Base-by-base conservation (phyloP, 768 basidiomycete genomes). In the Phaeolepiota aurea region DNA sequence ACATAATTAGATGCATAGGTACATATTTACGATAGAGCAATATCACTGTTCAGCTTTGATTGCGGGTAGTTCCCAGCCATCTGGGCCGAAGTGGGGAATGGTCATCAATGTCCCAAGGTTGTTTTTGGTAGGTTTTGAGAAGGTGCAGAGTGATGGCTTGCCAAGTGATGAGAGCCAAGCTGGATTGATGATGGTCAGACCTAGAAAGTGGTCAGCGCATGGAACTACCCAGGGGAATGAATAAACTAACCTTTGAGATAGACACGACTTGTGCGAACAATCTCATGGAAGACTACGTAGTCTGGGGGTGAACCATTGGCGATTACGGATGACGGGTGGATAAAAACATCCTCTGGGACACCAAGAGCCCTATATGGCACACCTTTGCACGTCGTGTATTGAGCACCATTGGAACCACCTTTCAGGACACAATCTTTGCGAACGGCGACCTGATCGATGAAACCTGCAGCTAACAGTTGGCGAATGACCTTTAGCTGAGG, bases 391-490 rank as follows among this genome's bases (percentile, higher is more conserved):
- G 79, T 88, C 5, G 82, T 68, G 56, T 72, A 87, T 49, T 88
- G 82, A 32, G 70, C 63, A 3, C 85, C 87, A 10, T 72, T 66
- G 2, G 72, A 65, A 12, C 68, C 63, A 36, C 69, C 64, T 45
- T 76, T 77, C 33, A 79, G 72, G 11, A 81, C 69, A 22, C 88
- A 59, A 55, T 98, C 94, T 54, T 86, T 89, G 19, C 96, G 79
- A 11, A 93, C 73, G 5, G 96, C 96, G 11, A 97, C 79, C 59
- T 94, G 90, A 59, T 99, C 93, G 48, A 98, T 88, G 63, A 96
- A 97, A 12, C 79, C 87, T 7, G 94, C 84, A 0, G 87, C 72
- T 34, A 97, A 54, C 7, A 97, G 71, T 55, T 98, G 96, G 30
- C 87, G 76, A 9, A 99, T 68, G 13, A 88, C 79, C 58, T 94